phyloP scores from a whole-genome alignment of 2,329 filamentous ascomycete genomes.

The Xylariaceae sp. region DNA sequence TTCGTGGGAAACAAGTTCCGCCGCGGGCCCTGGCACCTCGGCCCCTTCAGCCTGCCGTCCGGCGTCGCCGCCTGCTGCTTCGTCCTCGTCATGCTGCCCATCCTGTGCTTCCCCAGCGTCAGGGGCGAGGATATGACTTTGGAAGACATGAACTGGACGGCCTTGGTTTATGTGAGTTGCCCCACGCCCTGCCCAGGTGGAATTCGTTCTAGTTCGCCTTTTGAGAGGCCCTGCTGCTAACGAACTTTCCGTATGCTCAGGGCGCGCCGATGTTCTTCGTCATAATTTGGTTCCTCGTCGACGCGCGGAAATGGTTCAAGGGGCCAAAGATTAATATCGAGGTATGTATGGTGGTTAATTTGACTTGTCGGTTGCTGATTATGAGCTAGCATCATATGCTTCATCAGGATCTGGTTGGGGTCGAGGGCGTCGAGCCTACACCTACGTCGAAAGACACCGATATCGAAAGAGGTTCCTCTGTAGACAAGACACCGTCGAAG shows the following conservation, averaged over 20 bases:
- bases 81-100: slow-evolving; percentile 67
- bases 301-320: slow-evolving; percentile 69
- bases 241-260: slow-evolving; percentile 33
- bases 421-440: neutral
- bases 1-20: slow-evolving; percentile 66
- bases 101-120: slow-evolving; percentile 65
- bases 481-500: neutral
- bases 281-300: slow-evolving; percentile 64
- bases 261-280: slow-evolving; percentile 64
- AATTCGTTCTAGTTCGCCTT: neutral
- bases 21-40: slow-evolving; percentile 70
- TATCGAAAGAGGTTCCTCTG: neutral
- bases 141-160: slow-evolving; percentile 68
- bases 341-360: slow-evolving; percentile 17
- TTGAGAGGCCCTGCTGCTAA: neutral
- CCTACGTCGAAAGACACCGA: neutral
- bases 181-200: neutral
- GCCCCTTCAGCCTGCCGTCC: slow-evolving; percentile 58
- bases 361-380: neutral
- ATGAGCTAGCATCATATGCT: neutral
- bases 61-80: slow-evolving; percentile 61
- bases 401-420: neutral
- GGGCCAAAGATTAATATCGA: slow-evolving; percentile 70
- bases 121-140: slow-evolving; percentile 56
- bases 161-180: slow-evolving; percentile 56